Evolutionary conservation across 179 eudicot species (phyloP).

Genomic region (Sideroxylon spinosum): DNA sequence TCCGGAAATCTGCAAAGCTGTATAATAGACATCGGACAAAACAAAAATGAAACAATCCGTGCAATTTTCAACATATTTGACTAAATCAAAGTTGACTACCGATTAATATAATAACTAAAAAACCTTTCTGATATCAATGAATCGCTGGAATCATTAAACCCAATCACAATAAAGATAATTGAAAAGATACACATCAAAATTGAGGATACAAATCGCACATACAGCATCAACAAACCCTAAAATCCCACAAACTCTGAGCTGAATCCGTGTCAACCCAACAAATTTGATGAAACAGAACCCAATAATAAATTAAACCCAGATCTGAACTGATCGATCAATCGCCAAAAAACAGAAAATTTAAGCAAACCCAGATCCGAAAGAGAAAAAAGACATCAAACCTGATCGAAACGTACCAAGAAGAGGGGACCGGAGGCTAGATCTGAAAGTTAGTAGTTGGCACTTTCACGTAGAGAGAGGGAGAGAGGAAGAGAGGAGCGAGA

Average conservation of each 20-base stretch:
- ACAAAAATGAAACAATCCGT: not conserved
- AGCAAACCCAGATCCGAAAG: not conserved
- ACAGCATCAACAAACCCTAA: constrained; percentile 1
- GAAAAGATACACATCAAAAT: not conserved
- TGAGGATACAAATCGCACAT: not conserved
- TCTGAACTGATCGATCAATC: constrained; percentile 10
- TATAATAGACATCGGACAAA: not conserved
- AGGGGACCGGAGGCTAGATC: not conserved
- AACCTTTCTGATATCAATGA: not conserved
- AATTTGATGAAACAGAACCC: not conserved
- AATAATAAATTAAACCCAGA: not conserved
- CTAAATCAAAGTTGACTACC: not conserved
- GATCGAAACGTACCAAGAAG: not conserved
- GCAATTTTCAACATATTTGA: not conserved
- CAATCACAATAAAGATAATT: not conserved
- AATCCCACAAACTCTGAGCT: constrained; percentile 4
- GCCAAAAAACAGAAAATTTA: not conserved
- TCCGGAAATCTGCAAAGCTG: not conserved
- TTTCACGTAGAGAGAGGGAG: no score
- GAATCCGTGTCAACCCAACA: not conserved
- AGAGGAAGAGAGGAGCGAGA: no score
- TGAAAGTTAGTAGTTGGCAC: no score
- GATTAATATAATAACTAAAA: no score
- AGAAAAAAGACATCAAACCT: not conserved
- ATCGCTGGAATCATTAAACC: not conserved